Base-by-base conservation (phyloP, 2,329 filamentous ascomycete genomes). In the Clonostachys rhizophaga region DNA sequence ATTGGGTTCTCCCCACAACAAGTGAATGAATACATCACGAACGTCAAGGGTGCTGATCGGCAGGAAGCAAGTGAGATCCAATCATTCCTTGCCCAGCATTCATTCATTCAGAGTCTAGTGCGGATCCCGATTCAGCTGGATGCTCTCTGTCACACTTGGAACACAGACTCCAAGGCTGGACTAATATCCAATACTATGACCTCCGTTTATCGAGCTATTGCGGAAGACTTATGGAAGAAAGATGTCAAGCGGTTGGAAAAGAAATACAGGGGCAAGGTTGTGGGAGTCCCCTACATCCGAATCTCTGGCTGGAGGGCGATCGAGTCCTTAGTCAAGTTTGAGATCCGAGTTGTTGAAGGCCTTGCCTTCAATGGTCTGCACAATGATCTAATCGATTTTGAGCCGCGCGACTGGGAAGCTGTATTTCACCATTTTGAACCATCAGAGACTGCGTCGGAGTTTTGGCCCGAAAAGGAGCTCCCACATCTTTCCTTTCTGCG, bases 41-140 rank as follows among this genome's bases (percentile, higher is more conserved):
- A n/a, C n/a, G n/a, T n/a, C n/a, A n/a, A n/a, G n/a, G n/a, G n/a
- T n/a, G n/a, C n/a, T n/a, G n/a, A n/a, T n/a, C n/a, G n/a, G n/a
- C n/a, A n/a, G n/a, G 12, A 58, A 46, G 34, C 48, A 39, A 18
- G 24, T 16, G 45, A 62, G 7, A 55, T 72, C 13, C 45, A 54
- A 30, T 47, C 51, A 5, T 72, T 68, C 39, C 54, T 74, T 9
- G 5, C 63, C 41, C 6, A 47, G 0, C 62, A 65, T 49, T 44
- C 20, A 46, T 52, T 68, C 7, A 56, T 73, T 10, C 52, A 64
- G 44, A 58, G 52, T 6, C 59, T 74, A 24, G 58, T 68, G 3
- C 66, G 61, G 16, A 71, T 74, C 40, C 71, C 69, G 0, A 67
- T 74, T 48, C 68, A 67, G 44, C 55, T 75, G 1, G 71, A 74